These are phyloP conservation scores for Linnemannia zychae DNA, from an alignment of 192 early-diverging fungal genomes.

Conservation along the genomic window DNA sequence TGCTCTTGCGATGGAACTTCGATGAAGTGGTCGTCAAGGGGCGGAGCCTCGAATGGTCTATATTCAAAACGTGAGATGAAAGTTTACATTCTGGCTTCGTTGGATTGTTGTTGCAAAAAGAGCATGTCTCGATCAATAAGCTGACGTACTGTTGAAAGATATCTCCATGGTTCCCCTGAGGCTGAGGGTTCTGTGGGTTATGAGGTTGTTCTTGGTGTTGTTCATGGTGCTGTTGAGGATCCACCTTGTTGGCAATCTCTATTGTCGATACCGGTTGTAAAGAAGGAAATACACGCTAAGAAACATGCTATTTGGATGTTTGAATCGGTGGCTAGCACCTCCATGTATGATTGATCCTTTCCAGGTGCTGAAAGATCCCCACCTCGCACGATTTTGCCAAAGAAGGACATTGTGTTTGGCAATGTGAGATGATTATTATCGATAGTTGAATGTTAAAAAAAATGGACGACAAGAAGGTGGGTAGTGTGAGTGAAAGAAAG, in stretches of 20 bases:
- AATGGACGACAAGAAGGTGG: background rate
- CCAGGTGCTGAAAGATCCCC: background rate
- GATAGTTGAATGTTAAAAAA: background rate
- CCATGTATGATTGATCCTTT: no score
- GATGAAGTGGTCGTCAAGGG: conserved; percentile 4
- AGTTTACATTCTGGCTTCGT: background rate
- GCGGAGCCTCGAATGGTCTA: conserved; percentile 9
- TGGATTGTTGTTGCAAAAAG: background rate
- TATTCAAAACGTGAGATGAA: background rate
- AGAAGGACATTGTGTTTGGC: background rate
- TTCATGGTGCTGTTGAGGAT: background rate
- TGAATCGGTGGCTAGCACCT: background rate
- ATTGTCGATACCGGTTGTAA: background rate
- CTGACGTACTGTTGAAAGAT: conserved; percentile 11
- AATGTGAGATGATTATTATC: background rate
- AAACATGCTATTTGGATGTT: background rate
- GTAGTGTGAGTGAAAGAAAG: background rate
- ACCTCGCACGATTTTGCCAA: conserved; percentile 7
- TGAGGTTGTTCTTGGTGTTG: background rate
- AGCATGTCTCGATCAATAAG: background rate
- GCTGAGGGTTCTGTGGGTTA: background rate
- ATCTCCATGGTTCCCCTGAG: background rate
- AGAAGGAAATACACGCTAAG: no score
- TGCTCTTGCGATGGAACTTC: background rate
- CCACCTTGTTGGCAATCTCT: background rate